Percentiles rank a stretch among this genome's conserved stretches.
Conservation (phyloP, 805 yeast genomes). For the Kuraishia floccosa region DNA sequence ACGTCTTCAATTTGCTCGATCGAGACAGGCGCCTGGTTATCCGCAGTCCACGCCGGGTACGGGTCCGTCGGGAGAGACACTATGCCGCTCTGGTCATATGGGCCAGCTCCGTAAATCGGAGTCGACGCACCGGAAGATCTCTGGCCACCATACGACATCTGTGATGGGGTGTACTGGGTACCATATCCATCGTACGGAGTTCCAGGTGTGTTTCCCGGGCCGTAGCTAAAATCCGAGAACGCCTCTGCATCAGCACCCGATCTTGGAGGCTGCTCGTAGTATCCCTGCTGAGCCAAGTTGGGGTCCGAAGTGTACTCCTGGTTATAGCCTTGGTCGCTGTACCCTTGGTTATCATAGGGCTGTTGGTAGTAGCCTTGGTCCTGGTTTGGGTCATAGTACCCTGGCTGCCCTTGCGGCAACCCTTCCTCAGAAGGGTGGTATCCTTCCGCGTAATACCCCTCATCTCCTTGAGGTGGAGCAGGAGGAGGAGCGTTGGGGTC, state of each 20-base stretch:
- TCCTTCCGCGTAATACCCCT: conserved; percentile 20
- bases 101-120: conserved; percentile 64
- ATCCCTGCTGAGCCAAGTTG: conserved; percentile 27
- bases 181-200: conserved; percentile 58
- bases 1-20: conserved; percentile 82
- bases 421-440: conserved; percentile 12
- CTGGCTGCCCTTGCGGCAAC: conserved; percentile 11
- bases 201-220: conserved; percentile 27
- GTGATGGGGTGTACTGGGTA: conserved; percentile 74
- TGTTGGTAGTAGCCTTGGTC: conserved; percentile 13
- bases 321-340: conserved; percentile 15
- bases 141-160: conserved; percentile 76
- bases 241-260: conserved; percentile 36
- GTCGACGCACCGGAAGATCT: conserved; percentile 92
- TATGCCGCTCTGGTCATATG: conserved; percentile 28
- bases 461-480: conserved; percentile 9
- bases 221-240: conserved; percentile 49
- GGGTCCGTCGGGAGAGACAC: conserved; percentile 82
- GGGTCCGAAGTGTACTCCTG: conserved; percentile 31
- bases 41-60: conserved; percentile 99
- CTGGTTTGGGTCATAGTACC: conserved; percentile 13
- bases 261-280: conserved; percentile 39
- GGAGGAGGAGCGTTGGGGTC: conserved; percentile 23
- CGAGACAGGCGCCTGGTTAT: conserved; percentile 78
- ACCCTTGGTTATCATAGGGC: conserved; percentile 6